A percentile compares a stretch with the other conserved stretches of the same genome.
Evolutionary conservation across 208 protist genomes (phyloP).

Genomic region (Trypanosoma theileri): DNA sequence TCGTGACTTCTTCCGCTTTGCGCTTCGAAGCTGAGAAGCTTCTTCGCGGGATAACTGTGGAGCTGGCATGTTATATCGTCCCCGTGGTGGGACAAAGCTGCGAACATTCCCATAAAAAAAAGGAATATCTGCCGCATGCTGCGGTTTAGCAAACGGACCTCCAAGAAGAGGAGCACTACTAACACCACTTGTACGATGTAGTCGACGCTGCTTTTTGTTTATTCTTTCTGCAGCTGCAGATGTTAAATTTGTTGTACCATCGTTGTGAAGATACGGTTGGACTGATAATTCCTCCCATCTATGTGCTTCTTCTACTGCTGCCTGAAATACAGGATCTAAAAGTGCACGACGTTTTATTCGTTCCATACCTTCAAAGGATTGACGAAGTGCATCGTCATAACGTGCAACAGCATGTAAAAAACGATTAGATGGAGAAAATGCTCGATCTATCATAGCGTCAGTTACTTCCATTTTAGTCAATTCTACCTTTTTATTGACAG

Average conservation of each 20-base stretch:
- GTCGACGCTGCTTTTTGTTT: slow-evolving; percentile 9
- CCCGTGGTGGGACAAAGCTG: slow-evolving; percentile 69
- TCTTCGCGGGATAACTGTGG: slow-evolving; percentile 53
- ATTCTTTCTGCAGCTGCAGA: background rate
- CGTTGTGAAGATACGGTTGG: slow-evolving; percentile 33
- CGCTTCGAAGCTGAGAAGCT: slow-evolving; percentile 30
- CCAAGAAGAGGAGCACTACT: slow-evolving; percentile 16
- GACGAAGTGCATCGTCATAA: slow-evolving; percentile 38
- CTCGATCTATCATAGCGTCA: slow-evolving; percentile 47
- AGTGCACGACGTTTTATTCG: slow-evolving; percentile 71
- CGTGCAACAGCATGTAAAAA: slow-evolving; percentile 59
- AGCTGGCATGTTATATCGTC: slow-evolving; percentile 63
- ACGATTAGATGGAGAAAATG: slow-evolving; percentile 62
- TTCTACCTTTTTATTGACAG: too few species aligned
- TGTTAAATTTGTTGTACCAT: background rate
- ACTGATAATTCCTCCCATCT: slow-evolving; percentile 48
- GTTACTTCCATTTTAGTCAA: slow-evolving; percentile 25
- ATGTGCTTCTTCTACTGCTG: slow-evolving; percentile 58
- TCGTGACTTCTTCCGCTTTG: slow-evolving; percentile 21
- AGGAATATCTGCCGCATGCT: slow-evolving; percentile 63
- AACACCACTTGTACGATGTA: slow-evolving; percentile 1
- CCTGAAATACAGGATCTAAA: slow-evolving; percentile 75
- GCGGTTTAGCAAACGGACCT: slow-evolving; percentile 31
- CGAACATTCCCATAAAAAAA: slow-evolving; percentile 63
- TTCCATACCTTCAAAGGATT: slow-evolving; percentile 60